Base-by-base conservation (phyloP, 2,329 filamentous ascomycete genomes). In the Didymella lethalis region DNA sequence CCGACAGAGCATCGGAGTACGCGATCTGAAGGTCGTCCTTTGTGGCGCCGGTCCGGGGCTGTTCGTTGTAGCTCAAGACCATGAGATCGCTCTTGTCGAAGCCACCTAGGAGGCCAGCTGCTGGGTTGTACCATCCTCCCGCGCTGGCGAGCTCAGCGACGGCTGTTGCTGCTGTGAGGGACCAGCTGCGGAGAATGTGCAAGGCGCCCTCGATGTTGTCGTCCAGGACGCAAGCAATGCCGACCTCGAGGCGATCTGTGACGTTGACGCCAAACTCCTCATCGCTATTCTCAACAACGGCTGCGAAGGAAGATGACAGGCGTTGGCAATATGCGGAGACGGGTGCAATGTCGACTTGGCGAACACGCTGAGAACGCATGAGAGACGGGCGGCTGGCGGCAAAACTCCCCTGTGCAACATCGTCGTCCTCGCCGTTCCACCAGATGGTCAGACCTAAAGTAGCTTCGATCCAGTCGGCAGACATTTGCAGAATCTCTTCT, bases 391-490 rank as follows among this genome's bases (percentile, higher is more conserved):
- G 78, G 58, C 78, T 82, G n/a, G 75, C 76, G 49, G 76, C 76
- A 31, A 83, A 74, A 63, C 77, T 82, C 50, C 76, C 79, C 36
- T 76, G 71, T 1, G 75, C 64, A 28, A 77, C 65, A 1, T 81
- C 78, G 14, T 82, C 80, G 10, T 88, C 84, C 59, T 88, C 86
- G 61, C 95, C 92, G 72, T 96, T 90, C 93, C 93, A 97, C 94
- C 94, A 98, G 6, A 90, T 88, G 31, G 93, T 88, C 48, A 98
- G 80, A 1, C 89, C 91, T 59, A 97, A 80, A 0, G 89, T 90
- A 0, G 92, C 93, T 79, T 98, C 94, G 50, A 94, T 88, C 94
- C 94, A 98, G 76, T 97, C 93, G 70, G 94, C 88, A 0, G 93
- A 87, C 44, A 88, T 86, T 46, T 88, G 85, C 61, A 96, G 81